Evolutionary conservation across 768 basidiomycete species (phyloP).

Genomic region (Plicaturopsis crispa): DNA sequence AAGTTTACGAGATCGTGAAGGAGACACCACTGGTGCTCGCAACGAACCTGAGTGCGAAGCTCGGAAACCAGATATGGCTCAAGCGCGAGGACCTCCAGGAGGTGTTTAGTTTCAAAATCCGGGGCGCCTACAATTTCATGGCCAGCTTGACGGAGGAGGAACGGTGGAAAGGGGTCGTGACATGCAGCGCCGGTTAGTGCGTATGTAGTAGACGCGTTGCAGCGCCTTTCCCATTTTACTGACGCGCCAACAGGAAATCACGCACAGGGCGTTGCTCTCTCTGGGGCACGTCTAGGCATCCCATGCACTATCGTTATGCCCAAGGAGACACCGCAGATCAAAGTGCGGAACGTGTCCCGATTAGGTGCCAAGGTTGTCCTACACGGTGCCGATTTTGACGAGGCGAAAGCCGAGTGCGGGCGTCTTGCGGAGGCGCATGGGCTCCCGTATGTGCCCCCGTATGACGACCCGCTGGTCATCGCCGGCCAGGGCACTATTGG

Average conservation of each 20-base stretch:
- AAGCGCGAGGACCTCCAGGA: conserved; percentile 97
- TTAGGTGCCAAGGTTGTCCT: conserved; percentile 93
- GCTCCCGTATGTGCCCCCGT: conserved; percentile 90
- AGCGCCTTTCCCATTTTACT: conserved; percentile 5
- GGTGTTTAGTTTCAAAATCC: conserved; percentile 98
- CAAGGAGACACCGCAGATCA: conserved; percentile 88
- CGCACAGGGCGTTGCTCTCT: conserved; percentile 96
- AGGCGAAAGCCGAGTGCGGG: conserved; percentile 90
- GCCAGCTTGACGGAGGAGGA: conserved; percentile 81
- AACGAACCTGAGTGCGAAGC: conserved; percentile 73
- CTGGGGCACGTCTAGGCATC: conserved; percentile 79
- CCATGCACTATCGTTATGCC: conserved; percentile 99
- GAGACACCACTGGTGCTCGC: conserved; percentile 89
- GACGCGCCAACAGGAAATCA: conserved; percentile 70
- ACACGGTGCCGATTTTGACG: conserved; percentile 90
- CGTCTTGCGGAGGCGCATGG: conserved; percentile 71
- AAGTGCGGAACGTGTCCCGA: conserved; percentile 91
- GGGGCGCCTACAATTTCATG: conserved; percentile 99
- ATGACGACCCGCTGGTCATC: conserved; percentile 94
- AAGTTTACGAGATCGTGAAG: conserved; percentile 83
- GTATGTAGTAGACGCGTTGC: too few species aligned
- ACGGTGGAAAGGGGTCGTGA: conserved; percentile 94
- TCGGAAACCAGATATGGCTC: conserved; percentile 92
- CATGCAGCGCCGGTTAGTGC: conserved; percentile 95
- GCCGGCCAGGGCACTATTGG: conserved; percentile 96